phyloP scores from a whole-genome alignment of 352 stramenopile genomes.

The Blastocystis sp. region DNA sequence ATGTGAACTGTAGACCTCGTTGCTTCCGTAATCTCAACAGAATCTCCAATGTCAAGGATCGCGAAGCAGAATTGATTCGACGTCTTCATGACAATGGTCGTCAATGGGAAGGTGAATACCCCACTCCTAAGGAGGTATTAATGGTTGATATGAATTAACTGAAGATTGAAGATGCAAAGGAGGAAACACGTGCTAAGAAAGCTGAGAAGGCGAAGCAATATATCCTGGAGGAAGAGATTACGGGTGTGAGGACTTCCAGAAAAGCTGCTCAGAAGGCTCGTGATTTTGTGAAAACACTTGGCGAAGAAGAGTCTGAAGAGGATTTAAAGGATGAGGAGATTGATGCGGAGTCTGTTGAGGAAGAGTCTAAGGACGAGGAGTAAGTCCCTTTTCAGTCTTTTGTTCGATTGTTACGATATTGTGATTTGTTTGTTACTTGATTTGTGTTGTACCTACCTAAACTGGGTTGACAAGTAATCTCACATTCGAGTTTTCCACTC shows the following conservation, averaged over 20 bases:
- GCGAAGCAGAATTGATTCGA: conserved; percentile 32
- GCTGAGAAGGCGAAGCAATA: conserved; percentile 57
- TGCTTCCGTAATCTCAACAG: conserved; percentile 53
- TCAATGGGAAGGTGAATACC: conserved; percentile 49
- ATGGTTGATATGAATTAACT: neutral
- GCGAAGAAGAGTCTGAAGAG: conserved; percentile 28
- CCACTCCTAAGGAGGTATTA: conserved; percentile 30
- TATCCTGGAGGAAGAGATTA: conserved; percentile 35
- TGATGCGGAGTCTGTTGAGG: neutral
- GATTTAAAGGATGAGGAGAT: conserved; percentile 10
- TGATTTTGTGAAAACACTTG: conserved; percentile 58
- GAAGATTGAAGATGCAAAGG: conserved; percentile 25
- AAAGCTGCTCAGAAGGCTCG: conserved; percentile 62
- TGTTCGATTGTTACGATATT: neutral
- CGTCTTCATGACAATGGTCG: conserved; percentile 34
- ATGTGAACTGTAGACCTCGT: neutral
- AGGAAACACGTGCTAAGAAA: conserved; percentile 54
- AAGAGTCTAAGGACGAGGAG: conserved; percentile 39
- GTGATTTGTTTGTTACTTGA: conserved; percentile 37
- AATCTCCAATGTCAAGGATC: conserved; percentile 45
- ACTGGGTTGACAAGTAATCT: neutral
- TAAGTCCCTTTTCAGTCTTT: conserved; percentile 61
- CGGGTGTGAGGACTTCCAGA: neutral
- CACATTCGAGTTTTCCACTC: neutral
- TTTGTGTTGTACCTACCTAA: no score